Evolutionary conservation across 73 alveolate species (phyloP).

Genomic region (Uronychia binucleata): DNA sequence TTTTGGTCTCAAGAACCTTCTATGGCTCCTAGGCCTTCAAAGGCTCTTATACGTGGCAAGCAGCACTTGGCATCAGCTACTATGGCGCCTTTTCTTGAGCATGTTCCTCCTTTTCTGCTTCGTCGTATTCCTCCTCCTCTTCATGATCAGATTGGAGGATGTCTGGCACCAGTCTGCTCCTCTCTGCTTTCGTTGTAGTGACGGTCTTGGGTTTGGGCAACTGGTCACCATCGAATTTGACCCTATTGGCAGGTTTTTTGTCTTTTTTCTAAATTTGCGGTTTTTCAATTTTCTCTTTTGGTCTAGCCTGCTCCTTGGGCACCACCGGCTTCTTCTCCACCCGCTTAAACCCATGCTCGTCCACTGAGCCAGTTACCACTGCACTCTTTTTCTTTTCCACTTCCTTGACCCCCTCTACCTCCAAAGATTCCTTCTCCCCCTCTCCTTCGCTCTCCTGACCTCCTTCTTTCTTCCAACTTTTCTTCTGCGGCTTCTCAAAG

Average conservation of each 20-base stretch:
- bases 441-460: background rate
- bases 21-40: no score
- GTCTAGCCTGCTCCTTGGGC: background rate
- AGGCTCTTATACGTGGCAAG: no score
- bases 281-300: background rate
- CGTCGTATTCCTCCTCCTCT: background rate
- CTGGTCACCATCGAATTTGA: background rate
- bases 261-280: background rate
- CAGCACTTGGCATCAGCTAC: no score
- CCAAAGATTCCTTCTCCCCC: background rate
- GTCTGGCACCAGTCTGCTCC: background rate
- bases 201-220: background rate
- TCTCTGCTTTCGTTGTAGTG: background rate
- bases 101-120: no score
- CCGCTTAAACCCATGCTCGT: background rate
- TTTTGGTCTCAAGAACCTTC: no score
- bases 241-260: background rate
- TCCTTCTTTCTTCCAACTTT: no score
- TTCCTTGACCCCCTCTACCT: background rate
- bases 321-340: background rate
- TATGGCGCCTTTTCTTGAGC: no score
- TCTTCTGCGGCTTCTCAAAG: no score
- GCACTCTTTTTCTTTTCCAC: background rate
- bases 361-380: background rate
- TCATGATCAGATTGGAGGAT: background rate